Conservation (phyloP, 2,329 filamentous ascomycete species). For the Hypomyces perniciosus region DNA sequence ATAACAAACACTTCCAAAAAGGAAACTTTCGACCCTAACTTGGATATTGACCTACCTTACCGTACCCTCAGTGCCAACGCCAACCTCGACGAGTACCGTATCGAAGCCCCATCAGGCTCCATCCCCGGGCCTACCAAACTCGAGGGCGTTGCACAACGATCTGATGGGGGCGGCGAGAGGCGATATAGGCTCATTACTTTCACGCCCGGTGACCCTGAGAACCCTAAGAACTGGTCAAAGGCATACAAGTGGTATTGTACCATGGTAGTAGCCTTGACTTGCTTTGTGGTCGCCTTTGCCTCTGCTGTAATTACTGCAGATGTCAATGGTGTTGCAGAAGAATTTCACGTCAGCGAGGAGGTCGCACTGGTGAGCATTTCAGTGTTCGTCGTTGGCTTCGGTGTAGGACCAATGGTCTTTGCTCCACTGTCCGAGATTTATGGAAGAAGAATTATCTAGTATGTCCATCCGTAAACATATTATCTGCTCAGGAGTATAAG, state of each 20-base stretch:
- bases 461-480: conserved; percentile 15
- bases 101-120: conserved; percentile 55
- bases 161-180: conserved; percentile 18
- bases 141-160: conserved; percentile 16
- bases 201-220: conserved; percentile 62
- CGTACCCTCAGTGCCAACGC: conserved; percentile 55
- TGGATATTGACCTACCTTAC: conserved; percentile 56
- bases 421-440: conserved; percentile 72
- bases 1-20: conserved; percentile 21
- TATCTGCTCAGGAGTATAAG: not conserved
- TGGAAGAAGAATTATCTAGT: conserved; percentile 67
- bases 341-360: conserved; percentile 65
- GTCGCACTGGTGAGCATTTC: conserved; percentile 67
- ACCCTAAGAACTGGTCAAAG: conserved; percentile 83
- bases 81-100: conserved; percentile 61
- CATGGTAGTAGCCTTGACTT: conserved; percentile 73
- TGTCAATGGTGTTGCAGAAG: conserved; percentile 54
- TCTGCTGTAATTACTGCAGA: conserved; percentile 76
- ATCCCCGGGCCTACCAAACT: conserved; percentile 43
- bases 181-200: conserved; percentile 57
- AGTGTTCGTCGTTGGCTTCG: conserved; percentile 77
- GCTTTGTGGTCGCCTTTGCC: conserved; percentile 66
- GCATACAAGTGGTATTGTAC: conserved; percentile 76
- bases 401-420: conserved; percentile 73
- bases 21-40: conserved; percentile 32